These are phyloP conservation scores for Colletotrichum zoysiae DNA, from an alignment of 2,329 filamentous ascomycete species.

Conservation along the genomic window DNA sequence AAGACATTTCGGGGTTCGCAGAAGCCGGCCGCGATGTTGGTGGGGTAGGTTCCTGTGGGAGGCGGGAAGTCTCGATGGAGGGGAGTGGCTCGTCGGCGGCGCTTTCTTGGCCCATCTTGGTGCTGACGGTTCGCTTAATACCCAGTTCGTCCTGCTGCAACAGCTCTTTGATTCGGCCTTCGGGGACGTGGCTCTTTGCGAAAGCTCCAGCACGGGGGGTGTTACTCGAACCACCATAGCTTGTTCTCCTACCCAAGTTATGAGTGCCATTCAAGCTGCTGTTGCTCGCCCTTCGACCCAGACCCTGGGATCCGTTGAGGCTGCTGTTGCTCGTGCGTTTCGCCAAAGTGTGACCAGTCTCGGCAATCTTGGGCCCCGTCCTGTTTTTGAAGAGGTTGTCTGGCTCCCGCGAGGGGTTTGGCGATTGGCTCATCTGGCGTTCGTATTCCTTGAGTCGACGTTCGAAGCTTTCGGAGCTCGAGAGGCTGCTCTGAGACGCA, in stretches of 20 bases:
- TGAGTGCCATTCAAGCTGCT: slow-evolving; percentile 41
- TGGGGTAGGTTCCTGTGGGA: slow-evolving; percentile 37
- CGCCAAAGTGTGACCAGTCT: slow-evolving; percentile 50
- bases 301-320: slow-evolving; percentile 44
- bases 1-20: slow-evolving; percentile 45
- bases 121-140: slow-evolving; percentile 22
- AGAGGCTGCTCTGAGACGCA: slow-evolving; percentile 39
- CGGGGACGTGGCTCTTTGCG: slow-evolving; percentile 41
- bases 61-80: slow-evolving; percentile 49
- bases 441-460: slow-evolving; percentile 33
- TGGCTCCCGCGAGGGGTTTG: slow-evolving; percentile 43
- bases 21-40: slow-evolving; percentile 44
- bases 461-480: slow-evolving; percentile 40
- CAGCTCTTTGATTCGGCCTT: slow-evolving; percentile 44
- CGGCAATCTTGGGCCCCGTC: slow-evolving; percentile 52
- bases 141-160: slow-evolving; percentile 42
- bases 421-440: slow-evolving; percentile 40
- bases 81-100: slow-evolving; percentile 49
- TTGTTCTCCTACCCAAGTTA: slow-evolving; percentile 32
- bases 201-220: slow-evolving; percentile 37
- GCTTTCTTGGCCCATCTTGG: slow-evolving; percentile 16
- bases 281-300: slow-evolving; percentile 39
- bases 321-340: slow-evolving; percentile 53
- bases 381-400: slow-evolving; percentile 53
- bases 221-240: slow-evolving; percentile 42